Evolutionary conservation across 2,329 filamentous ascomycete species (phyloP).

Genomic region (Calycina marina): DNA sequence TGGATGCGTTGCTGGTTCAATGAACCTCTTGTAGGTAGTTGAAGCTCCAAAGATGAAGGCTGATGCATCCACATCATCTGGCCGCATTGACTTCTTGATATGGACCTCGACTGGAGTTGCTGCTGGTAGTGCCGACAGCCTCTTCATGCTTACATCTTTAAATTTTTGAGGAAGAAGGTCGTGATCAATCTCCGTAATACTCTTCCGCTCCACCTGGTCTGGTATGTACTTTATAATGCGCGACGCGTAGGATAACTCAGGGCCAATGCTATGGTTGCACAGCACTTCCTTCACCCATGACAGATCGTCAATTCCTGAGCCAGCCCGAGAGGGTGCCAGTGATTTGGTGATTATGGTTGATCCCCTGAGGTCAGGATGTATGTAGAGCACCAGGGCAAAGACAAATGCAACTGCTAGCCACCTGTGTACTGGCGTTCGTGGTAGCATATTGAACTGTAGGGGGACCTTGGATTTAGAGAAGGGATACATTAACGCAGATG

Average conservation of each 20-base stretch:
- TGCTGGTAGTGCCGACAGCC: slow-evolving; percentile 8
- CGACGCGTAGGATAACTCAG: slow-evolving; percentile 17
- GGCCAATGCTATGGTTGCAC: slow-evolving; percentile 14
- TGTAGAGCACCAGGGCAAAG: slow-evolving; percentile 8
- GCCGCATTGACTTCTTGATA: slow-evolving; percentile 29
- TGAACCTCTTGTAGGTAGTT: slow-evolving; percentile 42
- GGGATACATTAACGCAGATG: too few relatives aligned
- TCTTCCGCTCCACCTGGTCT: slow-evolving; percentile 14
- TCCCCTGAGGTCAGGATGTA: slow-evolving; percentile 9
- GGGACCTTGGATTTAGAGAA: too few relatives aligned
- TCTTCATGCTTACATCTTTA: slow-evolving; percentile 10
- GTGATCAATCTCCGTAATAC: slow-evolving; percentile 15
- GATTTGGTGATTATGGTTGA: not conserved
- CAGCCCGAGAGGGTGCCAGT: not conserved
- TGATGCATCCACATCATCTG: slow-evolving; percentile 36
- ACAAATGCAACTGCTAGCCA: slow-evolving; percentile 10
- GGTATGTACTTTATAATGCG: slow-evolving; percentile 18
- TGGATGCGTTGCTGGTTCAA: slow-evolving; percentile 33
- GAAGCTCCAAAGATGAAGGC: slow-evolving; percentile 46
- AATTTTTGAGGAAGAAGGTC: slow-evolving; percentile 16
- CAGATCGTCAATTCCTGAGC: slow-evolving; percentile 7
- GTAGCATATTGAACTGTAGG: slow-evolving; percentile 7
- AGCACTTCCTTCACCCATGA: slow-evolving; percentile 14
- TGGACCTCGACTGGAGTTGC: slow-evolving; percentile 15
- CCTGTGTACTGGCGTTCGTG: slow-evolving; percentile 11